Evolutionary conservation across 768 basidiomycete genomes (phyloP).

Genomic region (Lentinula sp.): DNA sequence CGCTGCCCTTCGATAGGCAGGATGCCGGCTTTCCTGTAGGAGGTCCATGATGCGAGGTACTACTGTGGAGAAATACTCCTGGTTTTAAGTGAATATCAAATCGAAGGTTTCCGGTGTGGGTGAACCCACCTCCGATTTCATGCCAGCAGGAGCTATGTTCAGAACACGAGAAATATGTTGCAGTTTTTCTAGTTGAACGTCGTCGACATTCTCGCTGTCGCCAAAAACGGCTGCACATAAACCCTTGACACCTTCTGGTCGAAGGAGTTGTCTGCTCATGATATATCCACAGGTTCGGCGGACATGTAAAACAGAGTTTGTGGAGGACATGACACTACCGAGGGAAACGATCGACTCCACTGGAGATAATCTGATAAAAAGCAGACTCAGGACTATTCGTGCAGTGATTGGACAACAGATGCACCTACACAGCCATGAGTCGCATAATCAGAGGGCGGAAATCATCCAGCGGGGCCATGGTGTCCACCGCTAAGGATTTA

Average conservation of each 20-base stretch:
- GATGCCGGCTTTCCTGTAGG: conserved; percentile 34
- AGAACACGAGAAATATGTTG: conserved; percentile 67
- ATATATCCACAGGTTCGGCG: conserved; percentile 55
- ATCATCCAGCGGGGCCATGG: conserved; percentile 33
- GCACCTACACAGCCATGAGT: conserved; percentile 56
- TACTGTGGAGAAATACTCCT: conserved; percentile 60
- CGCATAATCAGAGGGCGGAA: conserved; percentile 48
- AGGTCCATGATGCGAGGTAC: conserved; percentile 50
- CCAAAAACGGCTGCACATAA: conserved; percentile 67
- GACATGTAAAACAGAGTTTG: conserved; percentile 41
- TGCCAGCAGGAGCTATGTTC: conserved; percentile 51
- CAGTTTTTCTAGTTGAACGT: conserved; percentile 59
- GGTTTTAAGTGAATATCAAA: conserved; percentile 1
- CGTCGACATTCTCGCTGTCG: conserved; percentile 47
- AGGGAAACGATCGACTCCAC: conserved; percentile 61
- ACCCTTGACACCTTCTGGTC: conserved; percentile 64
- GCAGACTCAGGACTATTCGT: conserved; percentile 39
- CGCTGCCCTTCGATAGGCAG: conserved; percentile 50
- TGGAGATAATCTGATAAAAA: conserved; percentile 58
- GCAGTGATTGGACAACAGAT: conserved; percentile 11
- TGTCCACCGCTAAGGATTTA: conserved; percentile 31
- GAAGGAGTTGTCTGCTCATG: conserved; percentile 64
- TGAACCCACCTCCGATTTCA: conserved; percentile 46
- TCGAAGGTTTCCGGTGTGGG: not conserved
- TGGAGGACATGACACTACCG: conserved; percentile 48